These are phyloP conservation scores for Calonectria henricotiae DNA, from an alignment of 2,329 filamentous ascomycete species.

Conservation along the genomic window DNA sequence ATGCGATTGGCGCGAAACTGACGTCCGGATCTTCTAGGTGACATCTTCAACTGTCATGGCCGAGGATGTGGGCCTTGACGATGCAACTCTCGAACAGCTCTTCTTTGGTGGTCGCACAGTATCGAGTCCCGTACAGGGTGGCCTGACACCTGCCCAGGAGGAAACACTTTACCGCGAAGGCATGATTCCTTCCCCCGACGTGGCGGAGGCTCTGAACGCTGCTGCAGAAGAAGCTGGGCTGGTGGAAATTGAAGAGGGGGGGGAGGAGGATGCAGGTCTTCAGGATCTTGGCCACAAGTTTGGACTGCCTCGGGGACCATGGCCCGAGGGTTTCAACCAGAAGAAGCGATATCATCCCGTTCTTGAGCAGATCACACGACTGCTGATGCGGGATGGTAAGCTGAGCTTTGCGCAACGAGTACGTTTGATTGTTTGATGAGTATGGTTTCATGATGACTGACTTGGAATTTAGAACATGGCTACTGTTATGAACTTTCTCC, in stretches of 20 bases:
- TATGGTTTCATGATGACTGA: conserved; percentile 33
- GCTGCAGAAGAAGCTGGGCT: conserved; percentile 45
- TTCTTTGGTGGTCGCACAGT: conserved; percentile 57
- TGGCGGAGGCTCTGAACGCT: conserved; percentile 55
- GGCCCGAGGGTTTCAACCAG: conserved; percentile 76
- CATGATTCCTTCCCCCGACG: conserved; percentile 58
- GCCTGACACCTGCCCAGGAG: conserved; percentile 63
- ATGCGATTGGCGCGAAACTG: conserved; percentile 40
- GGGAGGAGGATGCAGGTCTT: conserved; percentile 41
- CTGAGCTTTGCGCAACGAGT: conserved; percentile 91
- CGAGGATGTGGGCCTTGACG: conserved; percentile 53
- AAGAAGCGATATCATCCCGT: conserved; percentile 90
- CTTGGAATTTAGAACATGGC: conserved; percentile 80
- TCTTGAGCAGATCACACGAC: conserved; percentile 88
- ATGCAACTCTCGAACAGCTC: conserved; percentile 58
- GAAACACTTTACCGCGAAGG: conserved; percentile 63
- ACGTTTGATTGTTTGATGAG: conserved; percentile 53
- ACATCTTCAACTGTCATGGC: conserved; percentile 31
- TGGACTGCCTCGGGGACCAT: conserved; percentile 77
- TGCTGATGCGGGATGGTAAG: conserved; percentile 94
- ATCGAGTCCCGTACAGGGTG: conserved; percentile 54
- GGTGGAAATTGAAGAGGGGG: conserved; percentile 30
- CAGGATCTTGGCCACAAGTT: conserved; percentile 81
- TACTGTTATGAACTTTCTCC: conserved; percentile 86
- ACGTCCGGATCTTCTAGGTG: conserved; percentile 42